A percentile compares a stretch with the other conserved stretches of the same genome.
Evolutionary conservation across 768 basidiomycete genomes (phyloP).

Genomic region (Crassisporium funariophilum): DNA sequence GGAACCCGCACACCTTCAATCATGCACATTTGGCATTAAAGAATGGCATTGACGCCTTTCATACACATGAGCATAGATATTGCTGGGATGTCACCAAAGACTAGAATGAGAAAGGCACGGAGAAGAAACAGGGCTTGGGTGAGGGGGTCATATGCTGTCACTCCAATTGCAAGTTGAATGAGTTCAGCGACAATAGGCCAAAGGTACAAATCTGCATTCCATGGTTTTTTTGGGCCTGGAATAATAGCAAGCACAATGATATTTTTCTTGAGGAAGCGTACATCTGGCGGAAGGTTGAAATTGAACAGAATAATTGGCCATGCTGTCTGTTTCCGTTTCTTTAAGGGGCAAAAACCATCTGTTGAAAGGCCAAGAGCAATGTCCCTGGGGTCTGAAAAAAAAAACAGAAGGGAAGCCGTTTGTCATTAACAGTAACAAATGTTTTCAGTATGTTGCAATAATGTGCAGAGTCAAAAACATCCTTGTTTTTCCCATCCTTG

Average conservation of each 20-base stretch:
- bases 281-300: constrained; percentile 42
- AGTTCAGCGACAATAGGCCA: constrained; percentile 7
- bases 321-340: too few relatives aligned
- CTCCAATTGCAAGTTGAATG: background rate
- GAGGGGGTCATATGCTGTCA: background rate
- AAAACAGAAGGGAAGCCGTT: too few relatives aligned
- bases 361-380: too few relatives aligned
- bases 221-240: constrained; percentile 33
- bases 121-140: constrained; percentile 11
- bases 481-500: too few relatives aligned
- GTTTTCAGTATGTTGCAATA: too few relatives aligned
- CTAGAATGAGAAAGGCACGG: constrained; percentile 18
- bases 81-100: constrained; percentile 25
- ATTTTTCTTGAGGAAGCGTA: constrained; percentile 27
- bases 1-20: constrained; percentile 27
- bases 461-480: too few relatives aligned
- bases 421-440: too few relatives aligned
- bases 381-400: too few relatives aligned
- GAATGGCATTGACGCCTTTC: constrained; percentile 42
- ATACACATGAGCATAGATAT: constrained; percentile 28
- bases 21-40: constrained; percentile 35
- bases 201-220: constrained; percentile 9
- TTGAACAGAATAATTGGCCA: too few relatives aligned
- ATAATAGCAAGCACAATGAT: constrained; percentile 37
- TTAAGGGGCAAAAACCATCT: too few relatives aligned